Conservation (phyloP, 495 filamentous ascomycete genomes). For the Trichoderma virens region DNA sequence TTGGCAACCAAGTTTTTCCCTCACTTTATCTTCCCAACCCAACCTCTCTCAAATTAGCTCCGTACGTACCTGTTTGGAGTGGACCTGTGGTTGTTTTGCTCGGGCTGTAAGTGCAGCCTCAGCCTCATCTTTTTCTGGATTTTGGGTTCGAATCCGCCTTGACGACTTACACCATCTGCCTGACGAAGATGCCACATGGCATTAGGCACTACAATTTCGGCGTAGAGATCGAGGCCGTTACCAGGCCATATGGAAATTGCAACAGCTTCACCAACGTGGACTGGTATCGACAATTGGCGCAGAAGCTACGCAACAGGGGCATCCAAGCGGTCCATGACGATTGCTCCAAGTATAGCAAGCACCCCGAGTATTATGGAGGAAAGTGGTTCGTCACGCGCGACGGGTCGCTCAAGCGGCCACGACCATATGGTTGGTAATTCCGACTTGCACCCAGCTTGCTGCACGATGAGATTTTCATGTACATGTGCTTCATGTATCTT, state of each 20-base stretch:
- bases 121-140: neutral
- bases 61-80: neutral
- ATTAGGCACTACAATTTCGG: slow-evolving; percentile 17
- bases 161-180: neutral
- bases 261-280: slow-evolving; percentile 12
- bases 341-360: slow-evolving; percentile 13
- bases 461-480: neutral
- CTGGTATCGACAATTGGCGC: slow-evolving; percentile 15
- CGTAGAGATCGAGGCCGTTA: slow-evolving; percentile 16
- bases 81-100: neutral
- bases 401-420: slow-evolving; percentile 11
- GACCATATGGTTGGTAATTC: slow-evolving; percentile 10
- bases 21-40: neutral
- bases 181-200: neutral
- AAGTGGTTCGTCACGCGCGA: slow-evolving; percentile 15
- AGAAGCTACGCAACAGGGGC: slow-evolving; percentile 13
- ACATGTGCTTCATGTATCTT: neutral
- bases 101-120: slow-evolving; percentile 6
- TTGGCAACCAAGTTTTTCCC: too few relatives aligned
- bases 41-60: neutral
- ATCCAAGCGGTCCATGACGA: slow-evolving; percentile 13
- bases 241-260: slow-evolving; percentile 11
- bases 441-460: neutral
- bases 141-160: neutral
- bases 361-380: slow-evolving; percentile 13